Base-by-base conservation (phyloP, 2,329 filamentous ascomycete genomes). In the Sarocladium brachiariae region DNA sequence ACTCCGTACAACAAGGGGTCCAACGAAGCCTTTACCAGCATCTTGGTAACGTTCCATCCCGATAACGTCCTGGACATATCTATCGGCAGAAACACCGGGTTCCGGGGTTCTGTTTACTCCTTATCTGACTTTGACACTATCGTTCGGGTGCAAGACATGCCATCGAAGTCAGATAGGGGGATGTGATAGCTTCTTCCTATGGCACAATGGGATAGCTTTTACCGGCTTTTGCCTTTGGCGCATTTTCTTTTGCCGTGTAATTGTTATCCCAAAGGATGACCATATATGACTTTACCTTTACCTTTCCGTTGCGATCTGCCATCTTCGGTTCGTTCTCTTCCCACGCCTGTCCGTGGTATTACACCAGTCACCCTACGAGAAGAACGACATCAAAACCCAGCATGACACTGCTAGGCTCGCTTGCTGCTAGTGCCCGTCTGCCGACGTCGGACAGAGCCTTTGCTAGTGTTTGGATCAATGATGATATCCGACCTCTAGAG, bases 401-500 rank as follows among this genome's bases (percentile, higher is more conserved):
- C 8, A 43, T 43, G 39, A 43, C 39, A 14, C 13, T 43, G 3
- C 24, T 16, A 11, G 30, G 18, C 7, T 13, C 30, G 9, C 9
- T 50, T 5, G 23, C 43, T 23, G 5, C 9, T 18, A 14, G 14
- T n/a, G 35, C 31, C 47, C 24, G 3, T 16, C 34, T 25, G 34
- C 58, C 58, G 55, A 61, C 47, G 4, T 25, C 39, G 13, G 39
- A 43, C 39, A 25, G 39, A n/a, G 39, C 39, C 13, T 14, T 25
- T 11, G 7, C 9, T 11, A 25, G 38, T 25, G 24, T n/a, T 21
- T 45, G 37, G 47, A 43, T n/a, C 18, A 77, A 77, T 57, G 67
- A 77, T 54, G 74, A 78, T 56, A 73, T 77, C 51, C 70, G 72
- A 2, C 75, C 74, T 9, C 68, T 74, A 24, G 71, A 73, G 52